These are phyloP conservation scores for Cladophialophora chaetospira DNA, from an alignment of 2,329 filamentous ascomycete species.

Conservation along the genomic window DNA sequence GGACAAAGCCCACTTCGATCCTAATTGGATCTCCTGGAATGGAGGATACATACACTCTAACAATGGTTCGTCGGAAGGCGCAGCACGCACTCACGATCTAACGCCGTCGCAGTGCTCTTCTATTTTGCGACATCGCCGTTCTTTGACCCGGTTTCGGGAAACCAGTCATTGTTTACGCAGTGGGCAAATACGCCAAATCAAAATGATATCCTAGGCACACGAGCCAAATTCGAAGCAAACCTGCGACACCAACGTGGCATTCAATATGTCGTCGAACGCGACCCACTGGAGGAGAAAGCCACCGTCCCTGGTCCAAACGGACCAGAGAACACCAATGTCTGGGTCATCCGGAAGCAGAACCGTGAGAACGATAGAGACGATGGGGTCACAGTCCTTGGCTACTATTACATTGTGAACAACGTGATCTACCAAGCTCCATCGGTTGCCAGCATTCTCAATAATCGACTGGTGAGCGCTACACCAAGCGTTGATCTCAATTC, in stretches of 20 bases:
- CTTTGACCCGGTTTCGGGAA: constrained; percentile 63
- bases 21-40: constrained; percentile 30
- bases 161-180: constrained; percentile 58
- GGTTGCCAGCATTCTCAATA: constrained; percentile 59
- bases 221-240: constrained; percentile 58
- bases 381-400: constrained; percentile 57
- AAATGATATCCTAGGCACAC: constrained; percentile 55
- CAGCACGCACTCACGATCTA: constrained; percentile 3
- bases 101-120: constrained; percentile 52
- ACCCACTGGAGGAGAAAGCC: constrained; percentile 54
- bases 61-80: constrained; percentile 27
- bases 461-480: constrained; percentile 51
- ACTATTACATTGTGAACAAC: constrained; percentile 64
- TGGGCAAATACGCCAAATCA: constrained; percentile 50
- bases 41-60: constrained; percentile 33
- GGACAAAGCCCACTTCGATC: constrained; percentile 29
- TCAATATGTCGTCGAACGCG: constrained; percentile 62
- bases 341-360: constrained; percentile 63
- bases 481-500: neutral
- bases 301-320: constrained; percentile 43
- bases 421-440: constrained; percentile 64
- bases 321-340: constrained; percentile 53
- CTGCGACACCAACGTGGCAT: constrained; percentile 58
- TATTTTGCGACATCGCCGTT: constrained; percentile 66
- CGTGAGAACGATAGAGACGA: constrained; percentile 46